Percentiles rank a stretch among this genome's conserved stretches.
Conservation (phyloP, 371 early-diverging fungal species). For the Apophysomyces elegans region DNA sequence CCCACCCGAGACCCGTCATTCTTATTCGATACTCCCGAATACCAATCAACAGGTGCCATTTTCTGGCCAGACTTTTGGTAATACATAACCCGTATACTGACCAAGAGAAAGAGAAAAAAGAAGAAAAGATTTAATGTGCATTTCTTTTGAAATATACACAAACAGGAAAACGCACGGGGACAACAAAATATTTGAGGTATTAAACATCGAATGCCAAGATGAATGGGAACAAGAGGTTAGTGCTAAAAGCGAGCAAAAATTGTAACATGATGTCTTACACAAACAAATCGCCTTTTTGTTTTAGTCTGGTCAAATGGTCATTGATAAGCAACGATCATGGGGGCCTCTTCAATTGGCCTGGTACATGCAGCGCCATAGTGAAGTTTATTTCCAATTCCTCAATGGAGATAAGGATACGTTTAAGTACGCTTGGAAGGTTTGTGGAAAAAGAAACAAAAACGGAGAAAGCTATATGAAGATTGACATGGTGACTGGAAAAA, state of each 20-base stretch:
- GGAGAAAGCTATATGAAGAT: not conserved
- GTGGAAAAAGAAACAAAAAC: not conserved
- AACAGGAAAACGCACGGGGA: slow-evolving; percentile 51
- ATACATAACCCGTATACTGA: not conserved
- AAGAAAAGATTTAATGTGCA: not conserved
- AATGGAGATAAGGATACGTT: slow-evolving; percentile 57
- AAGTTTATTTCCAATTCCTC: slow-evolving; percentile 47
- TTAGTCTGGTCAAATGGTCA: slow-evolving; percentile 53
- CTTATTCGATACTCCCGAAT: slow-evolving; percentile 49
- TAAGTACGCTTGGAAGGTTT: slow-evolving; percentile 50
- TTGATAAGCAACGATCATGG: slow-evolving; percentile 45
- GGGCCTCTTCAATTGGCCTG: slow-evolving; percentile 45
- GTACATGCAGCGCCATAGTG: slow-evolving; percentile 48
- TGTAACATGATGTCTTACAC: not conserved
- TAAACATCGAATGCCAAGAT: slow-evolving; percentile 39
- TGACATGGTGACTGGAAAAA: not conserved
- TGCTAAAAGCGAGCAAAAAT: not conserved
- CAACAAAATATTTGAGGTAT: slow-evolving; percentile 44
- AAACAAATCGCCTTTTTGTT: not conserved
- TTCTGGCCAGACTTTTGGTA: slow-evolving; percentile 68
- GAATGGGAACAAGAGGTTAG: slow-evolving; percentile 56
- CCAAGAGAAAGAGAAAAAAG: not conserved
- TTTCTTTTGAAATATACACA: not conserved
- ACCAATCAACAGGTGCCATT: slow-evolving; percentile 48
- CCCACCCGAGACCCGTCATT: slow-evolving; percentile 49